Evolutionary conservation across 345 rosid species (phyloP), one percentile per base, ranked within the genome.

Genomic region (Euphorbia lathyris): DNA sequence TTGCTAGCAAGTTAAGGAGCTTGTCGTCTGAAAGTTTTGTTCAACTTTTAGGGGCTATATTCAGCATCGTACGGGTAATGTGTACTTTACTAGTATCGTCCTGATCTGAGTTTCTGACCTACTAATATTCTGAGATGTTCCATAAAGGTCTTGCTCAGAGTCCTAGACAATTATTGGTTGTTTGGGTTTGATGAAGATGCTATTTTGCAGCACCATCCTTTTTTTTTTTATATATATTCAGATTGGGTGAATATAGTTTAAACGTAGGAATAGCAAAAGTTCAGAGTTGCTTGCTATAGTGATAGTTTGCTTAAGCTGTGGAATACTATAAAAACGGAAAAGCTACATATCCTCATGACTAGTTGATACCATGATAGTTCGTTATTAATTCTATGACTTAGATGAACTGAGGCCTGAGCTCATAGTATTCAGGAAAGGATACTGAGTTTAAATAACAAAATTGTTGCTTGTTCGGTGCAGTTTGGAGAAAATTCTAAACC

Each of bases 1-100:
- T 95, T 50, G 98, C 93, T 14, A 90, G 91, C 93, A 95, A 95
- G 83, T 83, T 95, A 83, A 86, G 93, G 80, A 84, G 90, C 81
- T 79, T 95, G 83, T 78, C 97, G 72, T 83, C 99, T 9, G 99
- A 90, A 79, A 86, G 85, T 80, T 95, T 95, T 86, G 96, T 88
- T 73, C 91, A 87, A 76, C 93, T 95, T 74, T 77, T 95, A 84
- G 77, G 82, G 69, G 87, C 97, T 78, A 86, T 95, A 76, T 95
- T 85, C 83, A 78, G 70, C 80, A 85, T 95, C 77, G 93, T 95
- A 69, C 93, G 70, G 99, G 99, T 95, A 95, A 88, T 82, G 89
- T 92, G 73, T 86, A 73, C 70, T 64, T 63, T 57, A 69, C 71
- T 78, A 75, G 82, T 73, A 42, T 71, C 48, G 42, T 72, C n/a